phyloP scores from a whole-genome alignment of 257 asterid genomes.

The Salvia hispanica region DNA sequence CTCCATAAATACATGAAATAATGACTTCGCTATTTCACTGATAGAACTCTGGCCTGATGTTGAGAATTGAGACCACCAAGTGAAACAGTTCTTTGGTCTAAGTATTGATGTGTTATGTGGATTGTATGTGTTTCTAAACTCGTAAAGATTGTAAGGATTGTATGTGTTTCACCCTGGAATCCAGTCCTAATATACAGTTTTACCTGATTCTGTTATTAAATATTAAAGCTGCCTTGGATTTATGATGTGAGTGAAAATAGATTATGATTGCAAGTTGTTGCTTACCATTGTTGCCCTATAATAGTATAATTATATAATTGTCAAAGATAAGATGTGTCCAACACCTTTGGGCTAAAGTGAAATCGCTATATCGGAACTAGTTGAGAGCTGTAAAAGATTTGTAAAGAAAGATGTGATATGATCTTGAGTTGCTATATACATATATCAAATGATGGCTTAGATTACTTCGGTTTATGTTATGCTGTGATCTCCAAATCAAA shows the following conservation, averaged over 20 bases:
- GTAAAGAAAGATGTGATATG: no score
- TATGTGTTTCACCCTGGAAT: background rate
- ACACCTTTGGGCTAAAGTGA: no score
- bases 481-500: no score
- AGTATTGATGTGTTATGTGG: constrained; percentile 18
- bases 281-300: background rate
- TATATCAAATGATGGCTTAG: no score
- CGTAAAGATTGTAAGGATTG: constrained; percentile 2
- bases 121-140: constrained; percentile 21
- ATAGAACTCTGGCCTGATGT: constrained; percentile 7
- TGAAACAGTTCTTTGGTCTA: constrained; percentile 13
- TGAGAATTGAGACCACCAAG: background rate
- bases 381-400: no score
- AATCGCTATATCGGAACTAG: no score
- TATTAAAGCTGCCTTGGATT: background rate
- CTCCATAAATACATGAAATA: constrained; percentile 79
- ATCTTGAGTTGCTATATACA: no score
- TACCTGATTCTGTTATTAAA: background rate
- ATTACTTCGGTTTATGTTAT: no score
- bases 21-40: background rate
- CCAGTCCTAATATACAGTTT: background rate
- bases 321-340: no score
- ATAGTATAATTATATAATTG: no score
- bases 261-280: background rate
- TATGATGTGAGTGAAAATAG: no score